Percentiles rank a stretch among this genome's conserved stretches.
Evolutionary conservation across 139 green algal species (phyloP).

Genomic region (Astrephomene gubernaculifera): DNA sequence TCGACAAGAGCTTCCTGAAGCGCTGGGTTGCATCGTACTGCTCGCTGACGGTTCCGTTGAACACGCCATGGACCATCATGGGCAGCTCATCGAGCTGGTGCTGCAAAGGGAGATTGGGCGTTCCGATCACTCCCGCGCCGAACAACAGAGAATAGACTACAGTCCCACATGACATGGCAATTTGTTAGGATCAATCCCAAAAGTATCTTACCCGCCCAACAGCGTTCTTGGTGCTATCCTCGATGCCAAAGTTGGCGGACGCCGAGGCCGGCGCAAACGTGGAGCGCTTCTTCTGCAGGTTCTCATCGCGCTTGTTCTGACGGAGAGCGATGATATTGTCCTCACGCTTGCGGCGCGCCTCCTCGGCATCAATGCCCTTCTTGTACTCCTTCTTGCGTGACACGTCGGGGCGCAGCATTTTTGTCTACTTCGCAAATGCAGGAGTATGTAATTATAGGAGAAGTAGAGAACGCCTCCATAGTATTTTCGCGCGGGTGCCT

Average conservation of each 20-base stretch:
- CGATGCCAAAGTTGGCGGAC: conserved; percentile 51
- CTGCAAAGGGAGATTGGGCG: not conserved
- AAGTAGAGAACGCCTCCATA: too few relatives aligned
- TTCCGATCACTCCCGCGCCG: not conserved
- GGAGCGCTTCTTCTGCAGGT: conserved; percentile 96
- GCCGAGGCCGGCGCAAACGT: conserved; percentile 63
- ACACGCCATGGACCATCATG: conserved; percentile 94
- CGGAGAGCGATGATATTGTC: conserved; percentile 97
- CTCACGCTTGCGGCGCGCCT: conserved; percentile 94
- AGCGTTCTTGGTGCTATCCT: conserved; percentile 58
- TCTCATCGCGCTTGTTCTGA: conserved; percentile 98
- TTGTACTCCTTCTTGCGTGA: conserved; percentile 63
- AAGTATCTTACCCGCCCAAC: conserved; percentile 23
- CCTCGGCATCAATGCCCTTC: conserved; percentile 94
- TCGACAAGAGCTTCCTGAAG: conserved; percentile 99
- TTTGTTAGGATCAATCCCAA: not conserved
- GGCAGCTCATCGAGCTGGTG: conserved; percentile 94
- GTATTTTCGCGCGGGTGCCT: too few relatives aligned
- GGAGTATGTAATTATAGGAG: too few relatives aligned
- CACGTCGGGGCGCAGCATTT: conserved; percentile 42
- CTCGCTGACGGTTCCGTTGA: conserved; percentile 78
- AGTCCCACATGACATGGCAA: not conserved
- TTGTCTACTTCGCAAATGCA: not conserved
- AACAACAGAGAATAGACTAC: not conserved
- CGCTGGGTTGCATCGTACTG: conserved; percentile 97